Base-by-base conservation (phyloP, 2,329 filamentous ascomycete genomes). In the Stachybotrys elegans region DNA sequence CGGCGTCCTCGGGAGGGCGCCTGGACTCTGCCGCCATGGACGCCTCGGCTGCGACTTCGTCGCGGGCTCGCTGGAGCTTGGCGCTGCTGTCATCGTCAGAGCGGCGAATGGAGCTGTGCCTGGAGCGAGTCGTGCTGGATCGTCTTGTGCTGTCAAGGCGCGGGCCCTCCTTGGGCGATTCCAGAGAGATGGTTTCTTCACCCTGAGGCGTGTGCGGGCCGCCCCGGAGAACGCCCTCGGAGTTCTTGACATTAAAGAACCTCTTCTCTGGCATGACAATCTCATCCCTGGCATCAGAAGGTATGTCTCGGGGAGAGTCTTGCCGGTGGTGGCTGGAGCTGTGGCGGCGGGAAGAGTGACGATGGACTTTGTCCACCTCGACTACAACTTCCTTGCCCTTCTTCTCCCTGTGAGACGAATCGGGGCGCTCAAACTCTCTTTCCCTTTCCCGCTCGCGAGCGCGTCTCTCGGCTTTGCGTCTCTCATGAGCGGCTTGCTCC, bases 401-500 rank as follows among this genome's bases (percentile, higher is more conserved):
- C 32, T 59, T 61, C 17, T 54, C 51, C 36, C 43, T 54, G 14
- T 14, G 13, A 13, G 37, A 12, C 29, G 22, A 19, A 29, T 47
- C 40, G 42, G 31, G 21, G 20, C 32, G 23, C 29, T 43, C 46
- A 21, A 21, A 11, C 34, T 50, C 47, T 20, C 48, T 48, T 40
- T 63, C 62, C 25, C 50, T 53, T 25, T 59, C 55, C 44, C 54
- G 57, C 27, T 66, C 19, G 40, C 43, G 17, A n/a, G 48, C 51
- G 35, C 62, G 69, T 22, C 70, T 69, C 51, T 76, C 73, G 42
- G 67, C 69, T 56, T 71, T 76, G 46, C 69, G 68, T 49, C 57
- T 69, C 2, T 79, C 75, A 43, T 76, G 70, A 3, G 67, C 70
- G 14, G 66, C 71, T 47, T 75, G 72, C 51, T 78, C 72, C 48